phyloP scores from a whole-genome alignment of 2,329 filamentous ascomycete genomes.

The Periconia digitata region DNA sequence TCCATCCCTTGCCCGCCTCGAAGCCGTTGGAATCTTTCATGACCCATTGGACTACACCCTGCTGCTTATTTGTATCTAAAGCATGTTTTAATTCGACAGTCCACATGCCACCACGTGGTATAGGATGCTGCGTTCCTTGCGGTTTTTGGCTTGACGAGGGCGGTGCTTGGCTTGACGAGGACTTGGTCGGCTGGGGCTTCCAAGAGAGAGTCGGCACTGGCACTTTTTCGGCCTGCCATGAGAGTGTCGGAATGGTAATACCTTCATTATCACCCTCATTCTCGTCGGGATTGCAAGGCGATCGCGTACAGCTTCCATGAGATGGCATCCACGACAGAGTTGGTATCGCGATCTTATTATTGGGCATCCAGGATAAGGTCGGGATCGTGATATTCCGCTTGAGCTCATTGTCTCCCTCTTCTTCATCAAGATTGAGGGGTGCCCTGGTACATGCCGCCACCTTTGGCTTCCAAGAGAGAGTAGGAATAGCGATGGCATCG shows the following conservation, averaged over 20 bases:
- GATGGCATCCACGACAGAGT: not conserved
- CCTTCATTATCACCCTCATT: not conserved
- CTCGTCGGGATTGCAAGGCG: not conserved
- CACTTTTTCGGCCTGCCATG: not conserved
- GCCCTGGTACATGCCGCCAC: constrained; percentile 20
- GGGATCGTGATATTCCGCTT: not conserved
- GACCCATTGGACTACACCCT: not conserved
- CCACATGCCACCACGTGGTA: not conserved
- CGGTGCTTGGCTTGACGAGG: not conserved
- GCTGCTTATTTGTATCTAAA: not conserved
- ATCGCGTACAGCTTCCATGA: not conserved
- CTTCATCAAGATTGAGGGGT: constrained; percentile 30
- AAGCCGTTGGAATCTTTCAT: constrained; percentile 3
- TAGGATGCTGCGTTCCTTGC: not conserved
- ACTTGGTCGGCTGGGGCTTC: not conserved
- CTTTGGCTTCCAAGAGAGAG: constrained; percentile 5
- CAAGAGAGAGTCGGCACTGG: not conserved
- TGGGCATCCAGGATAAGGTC: not conserved
- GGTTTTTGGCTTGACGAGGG: not conserved
- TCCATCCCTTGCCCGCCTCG: not conserved
- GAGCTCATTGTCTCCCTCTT: constrained; percentile 24
- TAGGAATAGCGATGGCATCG: constrained; percentile 7
- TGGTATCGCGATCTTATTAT: not conserved
- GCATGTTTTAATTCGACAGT: constrained; percentile 1
- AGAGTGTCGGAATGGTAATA: not conserved